Evolutionary conservation across 177 flowering plant genomes (phyloP), one percentile per base, ranked within the genome.

Genomic region (Telopea speciosissima): DNA sequence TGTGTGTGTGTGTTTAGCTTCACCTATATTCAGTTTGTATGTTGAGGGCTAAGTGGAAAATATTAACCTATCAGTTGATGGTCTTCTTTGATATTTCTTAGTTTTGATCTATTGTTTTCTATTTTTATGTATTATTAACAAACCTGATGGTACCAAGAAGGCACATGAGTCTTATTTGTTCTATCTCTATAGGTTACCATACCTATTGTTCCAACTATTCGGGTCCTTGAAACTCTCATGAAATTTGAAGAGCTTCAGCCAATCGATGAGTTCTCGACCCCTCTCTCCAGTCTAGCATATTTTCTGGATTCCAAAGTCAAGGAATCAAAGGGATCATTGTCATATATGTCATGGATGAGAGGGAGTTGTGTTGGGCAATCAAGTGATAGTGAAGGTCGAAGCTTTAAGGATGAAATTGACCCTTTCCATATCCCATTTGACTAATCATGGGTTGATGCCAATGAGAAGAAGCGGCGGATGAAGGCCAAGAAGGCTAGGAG

Each of bases 331-430:
- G 85, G 83, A 7, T 83, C 97, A 3, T 73, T 86, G 7, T 95
- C 99, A 40, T 95, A 98, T 98, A 90, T 93, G 71, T 91, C 99
- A 61, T 95, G 99, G 98, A 89, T 95, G 97, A 95, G 80, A 82
- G 97, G 98, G 70, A 83, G 83, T 77, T 89, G 88, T 25, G 83
- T 86, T 22, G 90, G 79, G 21, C 88, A 84, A 69, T 87, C 95
- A 40, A 88, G 88, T 54, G 95, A 87, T 45, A 72, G 89, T 58
- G 97, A 90, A 61, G 83, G 86, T 72, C 89, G 80, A 36, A 75
- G 85, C 61, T 87, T 67, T 73, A 89, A 78, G 73, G 97, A 93
- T 49, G 97, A 93, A 33, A 65, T 78, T 58, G 98, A 95, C 67
- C n/a, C n/a, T n/a, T n/a, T n/a, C n/a, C n/a, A n/a, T n/a, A n/a